Conservation (phyloP, 176 grass and related monocot species). For the Hyparrhenia diplandra region DNA sequence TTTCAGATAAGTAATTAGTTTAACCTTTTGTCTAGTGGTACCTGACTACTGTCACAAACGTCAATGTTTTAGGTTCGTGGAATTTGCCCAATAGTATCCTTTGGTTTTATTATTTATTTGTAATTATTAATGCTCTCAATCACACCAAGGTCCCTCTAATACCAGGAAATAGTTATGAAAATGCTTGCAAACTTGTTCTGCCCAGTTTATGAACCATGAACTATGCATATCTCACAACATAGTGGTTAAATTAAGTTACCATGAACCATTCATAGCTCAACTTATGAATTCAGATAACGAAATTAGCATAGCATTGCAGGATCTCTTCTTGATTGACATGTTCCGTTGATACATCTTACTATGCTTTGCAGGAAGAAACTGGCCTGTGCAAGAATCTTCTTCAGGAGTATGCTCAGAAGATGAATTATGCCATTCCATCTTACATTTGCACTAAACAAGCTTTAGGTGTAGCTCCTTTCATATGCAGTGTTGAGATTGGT, state of each 20-base stretch:
- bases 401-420: slow-evolving; percentile 98
- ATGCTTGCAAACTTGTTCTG: not conserved
- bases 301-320: not conserved
- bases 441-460: slow-evolving; percentile 63
- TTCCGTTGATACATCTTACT: slow-evolving; percentile 2
- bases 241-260: too few relatives aligned
- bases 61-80: not conserved
- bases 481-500: slow-evolving; percentile 86
- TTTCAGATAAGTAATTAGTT: not conserved
- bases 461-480: slow-evolving; percentile 42
- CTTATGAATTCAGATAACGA: not conserved
- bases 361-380: slow-evolving; percentile 65
- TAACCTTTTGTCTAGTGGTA: not conserved
- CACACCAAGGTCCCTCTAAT: not conserved
- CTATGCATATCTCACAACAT: not conserved
- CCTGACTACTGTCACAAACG: not conserved
- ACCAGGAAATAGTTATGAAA: not conserved
- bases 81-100: not conserved
- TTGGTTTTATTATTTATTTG: not conserved
- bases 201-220: not conserved
- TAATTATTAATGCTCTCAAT: too few relatives aligned
- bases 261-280: not conserved
- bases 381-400: slow-evolving; percentile 93
- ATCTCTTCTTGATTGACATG: not conserved
- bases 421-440: slow-evolving; percentile 94